A percentile compares a stretch with the other conserved stretches of the same genome.
Conservation (phyloP, 805 yeast genomes). For the Spathaspora passalidarum region DNA sequence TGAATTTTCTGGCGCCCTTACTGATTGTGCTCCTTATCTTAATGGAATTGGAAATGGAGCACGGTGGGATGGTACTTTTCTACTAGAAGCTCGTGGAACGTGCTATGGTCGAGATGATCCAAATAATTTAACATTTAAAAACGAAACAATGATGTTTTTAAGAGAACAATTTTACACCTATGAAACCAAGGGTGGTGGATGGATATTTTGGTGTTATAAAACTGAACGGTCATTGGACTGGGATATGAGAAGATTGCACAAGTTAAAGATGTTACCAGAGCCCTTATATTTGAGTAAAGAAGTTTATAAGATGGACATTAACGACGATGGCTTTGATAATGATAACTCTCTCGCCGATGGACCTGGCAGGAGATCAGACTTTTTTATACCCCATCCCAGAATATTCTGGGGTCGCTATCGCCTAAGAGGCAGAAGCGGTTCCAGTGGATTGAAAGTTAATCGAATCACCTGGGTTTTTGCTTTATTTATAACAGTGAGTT, state of each 20-base stretch:
- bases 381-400: no score
- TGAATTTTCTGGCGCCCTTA: slow-evolving; percentile 72
- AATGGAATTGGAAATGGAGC: slow-evolving; percentile 69
- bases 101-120: slow-evolving; percentile 43
- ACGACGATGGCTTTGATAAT: not conserved
- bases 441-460: no score
- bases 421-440: no score
- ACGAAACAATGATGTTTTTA: slow-evolving; percentile 49
- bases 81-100: slow-evolving; percentile 30
- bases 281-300: slow-evolving; percentile 1
- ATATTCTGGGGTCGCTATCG: no score
- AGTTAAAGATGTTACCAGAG: slow-evolving; percentile 28
- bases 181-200: slow-evolving; percentile 46
- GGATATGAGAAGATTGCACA: slow-evolving; percentile 53
- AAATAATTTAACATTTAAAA: slow-evolving; percentile 28
- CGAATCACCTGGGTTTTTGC: no score
- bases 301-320: not conserved
- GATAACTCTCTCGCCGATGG: not conserved
- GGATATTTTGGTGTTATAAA: slow-evolving; percentile 73
- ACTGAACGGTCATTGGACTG: slow-evolving; percentile 67
- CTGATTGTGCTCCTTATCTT: slow-evolving; percentile 69
- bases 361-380: no score
- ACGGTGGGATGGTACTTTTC: slow-evolving; percentile 51
- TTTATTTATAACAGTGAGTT: no score
- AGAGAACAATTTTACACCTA: slow-evolving; percentile 61